Evolutionary conservation across 768 basidiomycete species (phyloP), one percentile per base, ranked within the genome.

Genomic region (Strobilomyces confusus): DNA sequence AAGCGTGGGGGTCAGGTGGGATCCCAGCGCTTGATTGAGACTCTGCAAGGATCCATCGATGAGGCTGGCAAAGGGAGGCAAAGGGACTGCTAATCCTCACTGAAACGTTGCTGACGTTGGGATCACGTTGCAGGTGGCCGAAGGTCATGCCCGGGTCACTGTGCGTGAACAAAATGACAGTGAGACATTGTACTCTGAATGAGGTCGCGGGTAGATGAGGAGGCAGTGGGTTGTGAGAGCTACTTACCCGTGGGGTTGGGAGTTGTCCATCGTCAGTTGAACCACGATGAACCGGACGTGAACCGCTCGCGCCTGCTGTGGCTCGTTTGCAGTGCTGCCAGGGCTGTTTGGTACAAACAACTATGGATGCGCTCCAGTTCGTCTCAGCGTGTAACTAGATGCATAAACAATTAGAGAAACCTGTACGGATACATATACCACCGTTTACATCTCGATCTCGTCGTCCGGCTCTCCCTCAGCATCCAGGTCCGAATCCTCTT

Each of bases 131-230:
- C 64, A 84, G 73, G 67, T 82, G 82, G 56, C 73, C 75, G 74
- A 84, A 84, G 63, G 82, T 75, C 80, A 84, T 83, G 58, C 70
- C 72, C 56, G 76, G 70, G 66, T 83, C 82, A 70, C 82, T 84
- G 66, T 36, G 67, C 55, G 62, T 64, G 68, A 38, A 30, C 29
- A 38, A 57, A 49, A 54, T 56, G 51, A 40, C 20, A 29, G 34
- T 58, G 48, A 57, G 57, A 54, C 54, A 61, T 64, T 30, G 51
- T 13, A 34, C 37, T 49, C 13, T 32, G 48, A 30, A 22, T 30
- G 36, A 22, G 26, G 52, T 51, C 32, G 54, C 30, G 36, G 38
- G 32, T 19, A 22, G 49, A 19, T 34, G 50, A 22, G 20, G 42
- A 43, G 34, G 11, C 17, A 17, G 38, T 38, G 38, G 14, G 29